Conservation (phyloP, 805 yeast species). For the Zygotorulaspora chibaensis region DNA sequence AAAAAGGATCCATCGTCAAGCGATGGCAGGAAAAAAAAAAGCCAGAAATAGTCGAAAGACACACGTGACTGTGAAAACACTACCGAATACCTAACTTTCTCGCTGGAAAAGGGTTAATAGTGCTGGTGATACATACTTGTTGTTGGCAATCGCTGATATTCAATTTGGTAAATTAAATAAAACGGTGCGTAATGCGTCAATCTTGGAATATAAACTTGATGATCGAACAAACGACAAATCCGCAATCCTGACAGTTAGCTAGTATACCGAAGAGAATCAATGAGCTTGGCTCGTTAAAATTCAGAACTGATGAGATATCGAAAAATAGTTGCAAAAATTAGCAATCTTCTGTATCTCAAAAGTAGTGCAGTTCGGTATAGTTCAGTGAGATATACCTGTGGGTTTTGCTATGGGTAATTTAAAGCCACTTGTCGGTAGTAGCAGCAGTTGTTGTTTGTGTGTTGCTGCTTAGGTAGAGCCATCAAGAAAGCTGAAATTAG, state of each 20-base stretch:
- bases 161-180: neutral
- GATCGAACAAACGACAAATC: neutral
- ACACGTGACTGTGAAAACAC: neutral
- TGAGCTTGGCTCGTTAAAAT: no score
- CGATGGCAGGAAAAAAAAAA: neutral
- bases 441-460: constrained; percentile 2
- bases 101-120: neutral
- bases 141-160: neutral
- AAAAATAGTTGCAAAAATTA: no score
- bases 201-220: constrained; percentile 1
- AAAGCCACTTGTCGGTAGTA: neutral
- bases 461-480: neutral
- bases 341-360: neutral
- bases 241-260: neutral
- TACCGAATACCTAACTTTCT: neutral
- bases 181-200: neutral
- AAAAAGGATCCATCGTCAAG: constrained; percentile 1
- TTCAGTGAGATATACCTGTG: no score
- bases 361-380: no score
- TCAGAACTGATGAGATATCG: no score
- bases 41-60: neutral
- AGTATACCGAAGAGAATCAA: no score
- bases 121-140: neutral
- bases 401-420: neutral
- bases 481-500: neutral